Evolutionary conservation across 805 yeast species (phyloP), one percentile per base, ranked within the genome.

Genomic region (Wickerhamomyces strasburgensis): DNA sequence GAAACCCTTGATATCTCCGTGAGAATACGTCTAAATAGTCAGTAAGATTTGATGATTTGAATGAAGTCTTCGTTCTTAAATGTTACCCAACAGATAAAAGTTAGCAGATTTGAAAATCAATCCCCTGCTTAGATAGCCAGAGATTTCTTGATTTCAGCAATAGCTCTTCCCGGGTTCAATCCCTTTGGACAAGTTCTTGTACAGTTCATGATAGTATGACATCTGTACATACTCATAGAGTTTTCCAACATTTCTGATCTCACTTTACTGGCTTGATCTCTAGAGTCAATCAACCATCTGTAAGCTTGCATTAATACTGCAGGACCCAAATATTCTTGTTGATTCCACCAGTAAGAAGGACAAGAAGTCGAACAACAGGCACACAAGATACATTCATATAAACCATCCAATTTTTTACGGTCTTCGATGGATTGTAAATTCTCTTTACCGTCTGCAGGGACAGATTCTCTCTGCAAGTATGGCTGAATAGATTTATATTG

Each of bases 261-360:
- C 51, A 71, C 55, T 44, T 65, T 69, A 30, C 86, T 72, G 38
- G 96, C 96, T 65, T 87, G 82, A 68, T 93, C 98, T 72, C 98
- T 83, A 29, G 95, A 83, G 67, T 93, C 98, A 44, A 88, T 78
- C 73, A 93, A 80, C 98, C 98, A 93, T 73, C 98, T 83, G 76
- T 80, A 93, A 38, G 98, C 97, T 74, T 93, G 98, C 96, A 93
- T 85, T 64, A 93, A 76, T 38, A 93, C 98, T 21, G 98, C 98
- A 18, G 98, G 98, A 40, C 98, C 98, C 54, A 93, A 72, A 68
- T 93, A 93, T 72, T 93, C 95, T 68, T 89, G 95, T 70, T 87
- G 96, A 70, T 93, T 93, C 98, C 98, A 93, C 98, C 98, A 93
- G 76, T 93, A 93, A 3, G 98, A 89, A 37, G 98, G 98, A 72